Base-by-base conservation (phyloP, 306 rosid genomes). In the Gleditsia sinensis region DNA sequence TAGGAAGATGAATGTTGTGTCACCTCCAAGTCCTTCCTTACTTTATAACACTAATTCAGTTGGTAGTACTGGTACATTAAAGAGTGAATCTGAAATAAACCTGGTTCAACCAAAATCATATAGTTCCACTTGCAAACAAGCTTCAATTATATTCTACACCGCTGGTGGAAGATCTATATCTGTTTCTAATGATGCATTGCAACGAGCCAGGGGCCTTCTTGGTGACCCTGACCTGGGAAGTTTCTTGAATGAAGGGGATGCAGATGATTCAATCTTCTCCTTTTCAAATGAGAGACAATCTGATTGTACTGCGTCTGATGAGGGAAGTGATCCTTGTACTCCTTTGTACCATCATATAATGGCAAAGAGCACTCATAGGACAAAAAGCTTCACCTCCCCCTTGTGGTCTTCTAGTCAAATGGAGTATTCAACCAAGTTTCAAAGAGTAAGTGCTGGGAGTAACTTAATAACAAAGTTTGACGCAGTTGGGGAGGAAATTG, bases 161-260 rank as follows among this genome's bases (percentile, higher is more conserved):
- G 97, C 98, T 0, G 96, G 97, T 9, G 96, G 96, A 74, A 91
- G 91, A 83, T 91, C 97, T 37, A 54, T 94, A 77, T 94, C 96
- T 42, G 78, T 94, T 75, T 91, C 97, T 6, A 80, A 79, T 59
- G 88, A 84, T 63, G 98, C 98, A 12, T 67, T 94, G 27, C 82
- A 84, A 51, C 98, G 92, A 43, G 98, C 98, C 32, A 84, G 85
- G 82, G 84, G 79, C 76, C 94, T 94, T 83, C 98, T 94, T 66
- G 92, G 96, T 71, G 94, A 94, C 33, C 90, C 97, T 21, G 98
- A 91, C 49, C 76, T 91, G 48, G 97, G 92, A 30, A 80, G 72
- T 74, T 83, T 91, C 67, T 82, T 88, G 48, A 75, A 81, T 55
- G 94, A 80, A 70, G 83, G 71, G 67, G 87, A 83, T 56, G 48